Percentiles rank a stretch among this genome's conserved stretches.
These are phyloP conservation scores for Bruguiera gymnorhiza DNA, from an alignment of 345 rosid genomes.

Conservation along the genomic window DNA sequence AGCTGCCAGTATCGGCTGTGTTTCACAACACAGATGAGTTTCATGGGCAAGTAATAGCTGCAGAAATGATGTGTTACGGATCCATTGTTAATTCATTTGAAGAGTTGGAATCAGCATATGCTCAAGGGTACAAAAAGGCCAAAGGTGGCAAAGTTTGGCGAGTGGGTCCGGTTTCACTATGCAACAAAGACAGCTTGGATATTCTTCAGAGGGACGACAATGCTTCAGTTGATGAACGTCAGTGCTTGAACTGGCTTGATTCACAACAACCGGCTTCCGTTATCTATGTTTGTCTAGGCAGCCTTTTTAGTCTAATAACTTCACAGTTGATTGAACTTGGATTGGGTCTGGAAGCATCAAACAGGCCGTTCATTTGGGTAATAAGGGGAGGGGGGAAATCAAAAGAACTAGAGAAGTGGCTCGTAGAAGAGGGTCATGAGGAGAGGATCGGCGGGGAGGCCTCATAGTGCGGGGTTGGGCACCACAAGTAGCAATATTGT, in stretches of 20 bases:
- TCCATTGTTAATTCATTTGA: slow-evolving; percentile 15
- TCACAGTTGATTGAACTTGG: slow-evolving; percentile 13
- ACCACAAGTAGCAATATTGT: slow-evolving; percentile 11
- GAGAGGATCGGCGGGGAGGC: slow-evolving; percentile 11
- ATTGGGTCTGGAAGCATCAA: slow-evolving; percentile 15
- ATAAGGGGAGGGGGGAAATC: slow-evolving; percentile 7
- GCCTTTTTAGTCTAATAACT: slow-evolving; percentile 11
- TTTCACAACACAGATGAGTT: not conserved
- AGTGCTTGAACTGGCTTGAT: slow-evolving; percentile 11
- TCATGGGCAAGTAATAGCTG: not conserved
- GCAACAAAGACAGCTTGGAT: slow-evolving; percentile 12
- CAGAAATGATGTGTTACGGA: slow-evolving; percentile 2
- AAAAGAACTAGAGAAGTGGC: slow-evolving; percentile 3
- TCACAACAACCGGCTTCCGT: slow-evolving; percentile 1
- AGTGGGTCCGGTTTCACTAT: slow-evolving; percentile 18
- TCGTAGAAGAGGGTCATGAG: slow-evolving; percentile 5
- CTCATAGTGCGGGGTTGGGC: slow-evolving; percentile 16
- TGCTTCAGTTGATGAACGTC: not conserved
- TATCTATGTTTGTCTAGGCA: slow-evolving; percentile 18
- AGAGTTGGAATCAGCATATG: slow-evolving; percentile 14
- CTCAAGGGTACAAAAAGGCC: not conserved
- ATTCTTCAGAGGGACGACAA: slow-evolving; percentile 8
- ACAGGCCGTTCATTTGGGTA: slow-evolving; percentile 17
- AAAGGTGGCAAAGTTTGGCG: slow-evolving; percentile 11
- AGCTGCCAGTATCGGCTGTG: not conserved